Conservation (phyloP, 768 basidiomycete species). For the Russula foetens region DNA sequence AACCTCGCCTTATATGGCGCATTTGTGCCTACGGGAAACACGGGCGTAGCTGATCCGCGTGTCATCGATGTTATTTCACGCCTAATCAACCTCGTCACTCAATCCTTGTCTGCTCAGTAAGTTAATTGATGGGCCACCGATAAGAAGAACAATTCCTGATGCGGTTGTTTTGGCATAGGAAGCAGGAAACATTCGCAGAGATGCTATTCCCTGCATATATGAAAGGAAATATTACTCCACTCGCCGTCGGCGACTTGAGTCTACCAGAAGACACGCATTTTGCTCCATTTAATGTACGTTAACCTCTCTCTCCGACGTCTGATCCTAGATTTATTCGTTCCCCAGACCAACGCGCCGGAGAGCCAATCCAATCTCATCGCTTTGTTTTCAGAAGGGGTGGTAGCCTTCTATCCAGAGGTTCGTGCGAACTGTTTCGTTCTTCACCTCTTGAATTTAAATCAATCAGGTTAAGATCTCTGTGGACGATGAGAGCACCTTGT, state of each 20-base stretch:
- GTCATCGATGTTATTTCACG: constrained; percentile 55
- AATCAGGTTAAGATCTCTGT: constrained; percentile 45
- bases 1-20: constrained; percentile 48
- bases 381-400: constrained; percentile 57
- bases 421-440: not conserved
- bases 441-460: constrained; percentile 1
- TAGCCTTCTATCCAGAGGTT: constrained; percentile 63
- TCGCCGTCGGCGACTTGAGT: constrained; percentile 52
- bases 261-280: constrained; percentile 35
- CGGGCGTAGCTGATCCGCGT: constrained; percentile 38
- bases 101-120: constrained; percentile 56
- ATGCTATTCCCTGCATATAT: constrained; percentile 48
- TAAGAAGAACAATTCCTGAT: not conserved
- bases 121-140: constrained; percentile 26
- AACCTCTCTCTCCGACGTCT: not conserved
- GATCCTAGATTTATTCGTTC: not conserved
- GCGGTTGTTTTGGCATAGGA: constrained; percentile 33
- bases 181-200: constrained; percentile 51
- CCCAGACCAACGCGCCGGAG: constrained; percentile 36
- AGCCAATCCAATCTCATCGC: constrained; percentile 55
- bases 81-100: constrained; percentile 60
- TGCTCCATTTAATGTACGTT: constrained; percentile 44
- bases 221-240: constrained; percentile 40
- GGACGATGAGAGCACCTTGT: constrained; percentile 40
- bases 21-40: constrained; percentile 20